Evolutionary conservation across 306 rosid species (phyloP).

Genomic region (Pyrus betulifolia): DNA sequence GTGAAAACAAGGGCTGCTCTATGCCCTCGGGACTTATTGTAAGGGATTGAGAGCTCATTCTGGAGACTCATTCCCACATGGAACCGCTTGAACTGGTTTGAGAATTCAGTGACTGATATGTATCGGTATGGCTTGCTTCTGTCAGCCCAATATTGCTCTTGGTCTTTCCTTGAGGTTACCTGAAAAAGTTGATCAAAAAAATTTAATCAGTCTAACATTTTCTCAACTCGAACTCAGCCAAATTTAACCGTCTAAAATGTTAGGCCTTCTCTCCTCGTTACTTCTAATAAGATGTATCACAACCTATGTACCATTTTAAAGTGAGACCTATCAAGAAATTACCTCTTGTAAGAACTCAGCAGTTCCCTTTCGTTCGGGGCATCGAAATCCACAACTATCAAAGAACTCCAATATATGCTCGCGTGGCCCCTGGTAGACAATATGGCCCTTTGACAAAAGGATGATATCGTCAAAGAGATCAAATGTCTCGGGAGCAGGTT

Average conservation of each 20-base stretch:
- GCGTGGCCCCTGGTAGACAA: conserved; percentile 79
- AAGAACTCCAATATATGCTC: conserved; percentile 55
- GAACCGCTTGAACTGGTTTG: conserved; percentile 52
- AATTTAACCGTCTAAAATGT: too few species aligned
- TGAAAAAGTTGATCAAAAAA: not conserved
- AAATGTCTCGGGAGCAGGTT: conserved; percentile 91
- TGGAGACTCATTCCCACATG: conserved; percentile 45
- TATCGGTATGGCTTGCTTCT: conserved; percentile 42
- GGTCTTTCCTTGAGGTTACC: conserved; percentile 90
- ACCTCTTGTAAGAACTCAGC: conserved; percentile 98
- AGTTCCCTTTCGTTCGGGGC: conserved; percentile 85
- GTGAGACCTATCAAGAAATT: not conserved
- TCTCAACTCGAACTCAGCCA: too few species aligned
- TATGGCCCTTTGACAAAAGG: conserved; percentile 64
- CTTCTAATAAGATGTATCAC: not conserved
- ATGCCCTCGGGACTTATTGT: conserved; percentile 48
- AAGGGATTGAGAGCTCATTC: conserved; percentile 47
- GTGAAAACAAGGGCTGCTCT: conserved; percentile 64
- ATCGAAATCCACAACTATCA: conserved; percentile 57
- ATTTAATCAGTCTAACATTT: not conserved
- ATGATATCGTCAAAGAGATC: conserved; percentile 85
- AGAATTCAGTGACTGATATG: conserved; percentile 54
- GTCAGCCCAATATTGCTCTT: conserved; percentile 86
- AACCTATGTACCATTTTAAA: not conserved
- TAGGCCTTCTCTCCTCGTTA: too few species aligned